These are phyloP conservation scores for Zygnema cylindricum DNA, from an alignment of 139 green algal genomes.

Conservation along the genomic window DNA sequence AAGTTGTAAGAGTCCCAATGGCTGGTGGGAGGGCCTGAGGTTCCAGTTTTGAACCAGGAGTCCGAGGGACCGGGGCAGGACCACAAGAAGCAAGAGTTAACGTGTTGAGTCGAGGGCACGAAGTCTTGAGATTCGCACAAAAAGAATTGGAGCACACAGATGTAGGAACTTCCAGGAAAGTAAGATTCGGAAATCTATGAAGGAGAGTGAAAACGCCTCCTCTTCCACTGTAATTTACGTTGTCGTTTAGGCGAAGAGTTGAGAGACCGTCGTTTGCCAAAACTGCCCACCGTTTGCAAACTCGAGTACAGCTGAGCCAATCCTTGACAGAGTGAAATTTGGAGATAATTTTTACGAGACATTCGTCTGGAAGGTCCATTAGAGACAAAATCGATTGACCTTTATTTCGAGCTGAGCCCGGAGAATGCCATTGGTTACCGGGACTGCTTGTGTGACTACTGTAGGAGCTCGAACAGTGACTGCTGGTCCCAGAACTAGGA, in stretches of 20 bases:
- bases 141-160: background rate
- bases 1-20: background rate
- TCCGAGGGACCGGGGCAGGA: background rate
- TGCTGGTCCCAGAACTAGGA: background rate
- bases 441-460: background rate
- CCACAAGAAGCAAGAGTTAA: background rate
- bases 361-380: background rate
- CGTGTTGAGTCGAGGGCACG: background rate
- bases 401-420: background rate
- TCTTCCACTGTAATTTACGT: background rate
- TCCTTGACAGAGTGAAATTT: background rate
- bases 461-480: background rate
- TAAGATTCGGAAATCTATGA: background rate
- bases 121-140: background rate
- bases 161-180: background rate
- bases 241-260: background rate
- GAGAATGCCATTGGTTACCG: background rate
- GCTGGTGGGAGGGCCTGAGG: background rate
- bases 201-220: background rate
- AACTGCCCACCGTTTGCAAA: background rate
- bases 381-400: background rate
- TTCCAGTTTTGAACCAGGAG: background rate
- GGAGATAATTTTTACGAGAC: background rate
- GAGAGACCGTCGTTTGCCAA: background rate
- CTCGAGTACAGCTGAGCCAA: background rate